phyloP scores from a whole-genome alignment of 352 stramenopile species.

The Globisporangium polare region DNA sequence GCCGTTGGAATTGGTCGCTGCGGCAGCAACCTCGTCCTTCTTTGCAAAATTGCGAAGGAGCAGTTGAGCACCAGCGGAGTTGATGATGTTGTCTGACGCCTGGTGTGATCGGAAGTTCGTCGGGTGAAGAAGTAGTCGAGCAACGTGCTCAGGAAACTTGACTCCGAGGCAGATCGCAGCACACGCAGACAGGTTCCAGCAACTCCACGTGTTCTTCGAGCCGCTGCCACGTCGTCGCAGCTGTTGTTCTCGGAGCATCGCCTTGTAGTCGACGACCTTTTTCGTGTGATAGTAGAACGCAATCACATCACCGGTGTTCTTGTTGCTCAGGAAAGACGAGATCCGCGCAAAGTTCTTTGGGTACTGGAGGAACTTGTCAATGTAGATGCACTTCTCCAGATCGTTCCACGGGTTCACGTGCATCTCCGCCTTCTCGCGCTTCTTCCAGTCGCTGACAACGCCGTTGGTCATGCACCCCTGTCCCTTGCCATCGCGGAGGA shows the following conservation, averaged over 20 bases:
- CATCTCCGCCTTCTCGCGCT: constrained; percentile 64
- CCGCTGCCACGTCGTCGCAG: constrained; percentile 72
- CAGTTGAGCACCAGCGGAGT: constrained; percentile 60
- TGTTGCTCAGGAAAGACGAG: constrained; percentile 92
- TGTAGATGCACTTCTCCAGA: constrained; percentile 98
- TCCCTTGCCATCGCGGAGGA: constrained; percentile 44
- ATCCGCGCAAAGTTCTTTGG: constrained; percentile 99
- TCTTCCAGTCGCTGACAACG: constrained; percentile 50
- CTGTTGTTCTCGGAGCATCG: constrained; percentile 86
- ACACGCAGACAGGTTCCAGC: constrained; percentile 83
- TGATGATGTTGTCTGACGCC: constrained; percentile 83
- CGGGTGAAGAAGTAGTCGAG: constrained; percentile 66
- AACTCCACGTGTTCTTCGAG: constrained; percentile 89
- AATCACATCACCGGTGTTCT: constrained; percentile 96
- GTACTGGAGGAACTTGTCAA: constrained; percentile 98
- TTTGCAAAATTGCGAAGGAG: constrained; percentile 30
- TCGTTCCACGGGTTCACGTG: constrained; percentile 97
- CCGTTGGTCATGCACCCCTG: constrained; percentile 70
- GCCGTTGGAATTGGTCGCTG: neutral
- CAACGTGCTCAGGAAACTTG: constrained; percentile 64
- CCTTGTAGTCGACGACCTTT: constrained; percentile 97
- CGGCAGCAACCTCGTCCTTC: neutral
- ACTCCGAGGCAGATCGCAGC: constrained; percentile 81
- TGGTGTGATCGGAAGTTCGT: constrained; percentile 86
- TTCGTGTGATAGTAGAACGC: constrained; percentile 99